phyloP scores from a whole-genome alignment of 306 rosid species.

The Pterocarpus macrocarpus region DNA sequence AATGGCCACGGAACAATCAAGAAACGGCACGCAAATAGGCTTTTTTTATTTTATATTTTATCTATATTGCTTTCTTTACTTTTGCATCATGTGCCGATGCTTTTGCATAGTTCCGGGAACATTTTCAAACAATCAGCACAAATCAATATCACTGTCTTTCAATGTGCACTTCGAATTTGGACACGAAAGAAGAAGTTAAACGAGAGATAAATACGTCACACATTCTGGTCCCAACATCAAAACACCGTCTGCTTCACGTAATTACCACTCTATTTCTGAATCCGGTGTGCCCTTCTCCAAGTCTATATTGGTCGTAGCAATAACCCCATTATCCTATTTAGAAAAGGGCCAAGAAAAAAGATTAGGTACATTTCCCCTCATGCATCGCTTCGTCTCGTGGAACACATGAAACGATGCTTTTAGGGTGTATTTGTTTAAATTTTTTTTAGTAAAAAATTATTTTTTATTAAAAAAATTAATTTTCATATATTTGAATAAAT shows the following conservation, averaged over 20 bases:
- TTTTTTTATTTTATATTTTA: not conserved
- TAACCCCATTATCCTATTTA: conserved; percentile 26
- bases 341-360: not conserved
- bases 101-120: conserved; percentile 37
- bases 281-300: conserved; percentile 47
- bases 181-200: not conserved
- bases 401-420: conserved; percentile 15
- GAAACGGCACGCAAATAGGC: conserved; percentile 45
- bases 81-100: conserved; percentile 48
- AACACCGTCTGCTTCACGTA: conserved; percentile 60
- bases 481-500: no score
- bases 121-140: conserved; percentile 36
- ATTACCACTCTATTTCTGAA: conserved; percentile 39
- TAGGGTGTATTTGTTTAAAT: no score
- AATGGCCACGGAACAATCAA: not conserved
- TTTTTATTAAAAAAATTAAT: no score
- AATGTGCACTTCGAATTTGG: not conserved
- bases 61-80: conserved; percentile 16
- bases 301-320: conserved; percentile 44
- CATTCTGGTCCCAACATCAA: conserved; percentile 43
- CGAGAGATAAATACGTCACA: conserved; percentile 29
- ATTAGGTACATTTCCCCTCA: not conserved
- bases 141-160: conserved; percentile 42
- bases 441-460: no score
- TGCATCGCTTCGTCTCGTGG: not conserved